Evolutionary conservation across 257 asterid species (phyloP).

Genomic region (Penstemon davidsonii): DNA sequence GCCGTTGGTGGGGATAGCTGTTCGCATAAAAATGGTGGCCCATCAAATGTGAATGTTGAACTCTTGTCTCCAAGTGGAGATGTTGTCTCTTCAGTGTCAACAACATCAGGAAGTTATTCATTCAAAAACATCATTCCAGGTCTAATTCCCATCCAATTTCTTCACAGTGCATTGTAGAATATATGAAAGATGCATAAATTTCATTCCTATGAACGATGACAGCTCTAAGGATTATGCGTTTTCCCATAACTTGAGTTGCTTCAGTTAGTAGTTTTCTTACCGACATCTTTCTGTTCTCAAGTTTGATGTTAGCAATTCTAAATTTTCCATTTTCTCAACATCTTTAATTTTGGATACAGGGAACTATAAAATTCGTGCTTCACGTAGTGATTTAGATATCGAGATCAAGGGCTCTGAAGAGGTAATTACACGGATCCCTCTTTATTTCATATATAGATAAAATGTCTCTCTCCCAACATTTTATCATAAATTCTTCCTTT

Average conservation of each 20-base stretch:
- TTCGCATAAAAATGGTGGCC: slow-evolving; percentile 66
- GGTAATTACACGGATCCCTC: slow-evolving; percentile 43
- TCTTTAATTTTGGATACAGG: slow-evolving; percentile 49
- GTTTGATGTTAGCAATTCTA: slow-evolving; percentile 19
- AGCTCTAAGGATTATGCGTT: slow-evolving; percentile 8
- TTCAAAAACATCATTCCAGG: slow-evolving; percentile 81
- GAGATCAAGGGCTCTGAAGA: slow-evolving; percentile 78
- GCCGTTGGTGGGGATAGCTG: slow-evolving; percentile 85
- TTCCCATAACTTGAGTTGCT: slow-evolving; percentile 10
- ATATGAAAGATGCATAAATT: slow-evolving; percentile 8
- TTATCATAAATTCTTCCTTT: slow-evolving; percentile 17
- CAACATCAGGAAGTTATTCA: slow-evolving; percentile 77
- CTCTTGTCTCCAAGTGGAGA: slow-evolving; percentile 69
- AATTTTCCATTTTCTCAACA: slow-evolving; percentile 14
- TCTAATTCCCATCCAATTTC: slow-evolving; percentile 32
- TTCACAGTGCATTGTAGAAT: slow-evolving; percentile 24
- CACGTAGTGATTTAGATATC: slow-evolving; percentile 66
- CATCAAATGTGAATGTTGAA: slow-evolving; percentile 75
- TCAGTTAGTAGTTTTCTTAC: not conserved
- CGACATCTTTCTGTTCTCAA: slow-evolving; percentile 9
- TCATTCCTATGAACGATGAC: slow-evolving; percentile 20
- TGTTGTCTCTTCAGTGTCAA: slow-evolving; percentile 69
- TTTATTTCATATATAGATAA: not conserved
- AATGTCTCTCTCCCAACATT: slow-evolving; percentile 16
- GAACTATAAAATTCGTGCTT: slow-evolving; percentile 71